phyloP scores from a whole-genome alignment of 495 filamentous ascomycete species.

The Talaromyces proteolyticus region DNA sequence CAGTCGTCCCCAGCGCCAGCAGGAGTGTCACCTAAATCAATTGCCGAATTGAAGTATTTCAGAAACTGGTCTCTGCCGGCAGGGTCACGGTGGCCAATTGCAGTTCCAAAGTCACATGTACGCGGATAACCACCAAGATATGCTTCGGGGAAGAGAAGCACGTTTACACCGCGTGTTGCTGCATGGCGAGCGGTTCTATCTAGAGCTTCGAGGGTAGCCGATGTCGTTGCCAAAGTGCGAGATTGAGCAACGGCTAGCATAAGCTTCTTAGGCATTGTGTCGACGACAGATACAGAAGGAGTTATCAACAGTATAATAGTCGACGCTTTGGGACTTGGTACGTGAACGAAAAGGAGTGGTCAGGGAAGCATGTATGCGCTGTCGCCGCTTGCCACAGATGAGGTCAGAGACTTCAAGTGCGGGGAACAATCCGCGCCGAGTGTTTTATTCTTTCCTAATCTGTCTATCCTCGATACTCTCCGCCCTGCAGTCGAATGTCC shows the following conservation, averaged over 20 bases:
- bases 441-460: too few species aligned
- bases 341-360: too few species aligned
- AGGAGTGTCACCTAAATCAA: constrained; percentile 85
- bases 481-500: too few species aligned
- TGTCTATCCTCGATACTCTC: too few species aligned
- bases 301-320: too few species aligned
- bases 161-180: constrained; percentile 48
- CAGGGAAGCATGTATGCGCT: too few species aligned
- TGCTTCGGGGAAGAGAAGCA: constrained; percentile 89
- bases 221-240: constrained; percentile 58
- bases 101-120: constrained; percentile 69
- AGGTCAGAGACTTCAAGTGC: too few species aligned
- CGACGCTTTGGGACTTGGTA: too few species aligned
- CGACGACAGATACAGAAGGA: too few species aligned
- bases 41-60: constrained; percentile 67
- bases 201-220: constrained; percentile 62
- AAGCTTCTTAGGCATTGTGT: constrained; percentile 45
- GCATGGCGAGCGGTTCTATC: constrained; percentile 42
- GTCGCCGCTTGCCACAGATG: too few species aligned
- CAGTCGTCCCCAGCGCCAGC: constrained; percentile 67
- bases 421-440: too few species aligned
- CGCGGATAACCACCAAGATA: constrained; percentile 92
- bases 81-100: constrained; percentile 60
- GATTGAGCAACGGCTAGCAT: constrained; percentile 74
- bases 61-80: constrained; percentile 80